Percentiles rank a stretch among this genome's conserved stretches.
These are phyloP conservation scores for Malania oleifera DNA, from an alignment of 164 flowering plant genomes.

Conservation along the genomic window DNA sequence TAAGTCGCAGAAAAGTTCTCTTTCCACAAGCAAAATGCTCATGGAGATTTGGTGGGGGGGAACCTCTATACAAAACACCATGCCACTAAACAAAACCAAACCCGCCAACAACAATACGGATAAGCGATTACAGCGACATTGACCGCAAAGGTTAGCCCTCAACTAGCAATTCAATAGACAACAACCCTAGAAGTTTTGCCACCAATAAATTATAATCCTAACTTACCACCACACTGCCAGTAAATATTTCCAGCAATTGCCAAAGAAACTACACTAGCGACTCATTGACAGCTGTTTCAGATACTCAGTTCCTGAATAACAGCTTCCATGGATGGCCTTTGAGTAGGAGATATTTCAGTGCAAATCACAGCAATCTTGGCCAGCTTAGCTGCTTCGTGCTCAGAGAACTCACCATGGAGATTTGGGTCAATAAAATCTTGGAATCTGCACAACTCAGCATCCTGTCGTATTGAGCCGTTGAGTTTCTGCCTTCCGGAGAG, in stretches of 20 bases:
- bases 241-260: not conserved
- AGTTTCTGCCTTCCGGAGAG: constrained; percentile 45
- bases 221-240: not conserved
- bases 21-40: no score
- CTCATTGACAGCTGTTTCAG: constrained; percentile 6
- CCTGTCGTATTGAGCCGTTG: constrained; percentile 20
- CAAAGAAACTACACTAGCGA: not conserved
- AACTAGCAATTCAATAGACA: no score
- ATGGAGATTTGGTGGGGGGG: not conserved
- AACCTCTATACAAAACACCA: not conserved
- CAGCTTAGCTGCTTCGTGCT: constrained; percentile 45
- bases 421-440: constrained; percentile 43
- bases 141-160: not conserved
- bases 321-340: constrained; percentile 51
- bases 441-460: constrained; percentile 30
- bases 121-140: constrained; percentile 1
- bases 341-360: constrained; percentile 42
- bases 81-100: no score
- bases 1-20: no score
- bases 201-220: no score
- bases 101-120: no score
- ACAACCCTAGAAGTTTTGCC: no score
- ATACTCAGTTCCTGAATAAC: constrained; percentile 39
- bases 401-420: constrained; percentile 45
- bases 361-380: constrained; percentile 42